Evolutionary conservation across 495 filamentous ascomycete genomes (phyloP).

Genomic region (Hypoxylon fragiforme): DNA sequence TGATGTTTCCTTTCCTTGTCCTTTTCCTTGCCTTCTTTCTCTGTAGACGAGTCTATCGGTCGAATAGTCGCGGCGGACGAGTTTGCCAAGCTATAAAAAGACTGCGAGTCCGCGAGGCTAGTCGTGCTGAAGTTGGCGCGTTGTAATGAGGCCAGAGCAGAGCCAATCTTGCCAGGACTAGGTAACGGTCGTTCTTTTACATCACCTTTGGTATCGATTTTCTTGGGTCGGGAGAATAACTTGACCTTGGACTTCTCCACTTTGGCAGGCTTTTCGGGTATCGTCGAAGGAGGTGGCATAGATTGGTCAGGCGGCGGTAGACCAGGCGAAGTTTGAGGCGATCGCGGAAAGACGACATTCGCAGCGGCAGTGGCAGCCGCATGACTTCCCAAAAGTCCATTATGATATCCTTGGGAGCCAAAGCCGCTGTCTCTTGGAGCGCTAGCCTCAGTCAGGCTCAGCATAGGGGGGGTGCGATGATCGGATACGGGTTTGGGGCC

Average conservation of each 20-base stretch:
- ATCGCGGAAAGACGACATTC: conserved; percentile 80
- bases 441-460: conserved; percentile 59
- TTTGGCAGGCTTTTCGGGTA: conserved; percentile 67
- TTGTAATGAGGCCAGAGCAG: conserved; percentile 61
- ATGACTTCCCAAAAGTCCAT: conserved; percentile 68
- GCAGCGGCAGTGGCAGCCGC: conserved; percentile 77
- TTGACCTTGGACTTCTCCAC: conserved; percentile 88
- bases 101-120: conserved; percentile 72
- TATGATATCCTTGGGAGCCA: conserved; percentile 61
- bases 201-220: conserved; percentile 75
- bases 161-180: conserved; percentile 78
- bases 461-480: conserved; percentile 59
- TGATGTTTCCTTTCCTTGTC: conserved; percentile 77
- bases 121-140: conserved; percentile 76
- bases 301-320: conserved; percentile 41
- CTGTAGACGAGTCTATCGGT: conserved; percentile 46
- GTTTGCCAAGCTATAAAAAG: conserved; percentile 82
- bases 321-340: conserved; percentile 54
- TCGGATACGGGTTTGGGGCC: conserved; percentile 41
- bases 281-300: conserved; percentile 40
- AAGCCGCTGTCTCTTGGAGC: conserved; percentile 58
- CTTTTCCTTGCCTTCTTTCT: conserved; percentile 45
- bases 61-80: conserved; percentile 80
- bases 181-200: conserved; percentile 70
- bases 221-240: conserved; percentile 86